phyloP scores from a whole-genome alignment of 2,329 filamentous ascomycete genomes.

The Dothistroma septosporum region DNA sequence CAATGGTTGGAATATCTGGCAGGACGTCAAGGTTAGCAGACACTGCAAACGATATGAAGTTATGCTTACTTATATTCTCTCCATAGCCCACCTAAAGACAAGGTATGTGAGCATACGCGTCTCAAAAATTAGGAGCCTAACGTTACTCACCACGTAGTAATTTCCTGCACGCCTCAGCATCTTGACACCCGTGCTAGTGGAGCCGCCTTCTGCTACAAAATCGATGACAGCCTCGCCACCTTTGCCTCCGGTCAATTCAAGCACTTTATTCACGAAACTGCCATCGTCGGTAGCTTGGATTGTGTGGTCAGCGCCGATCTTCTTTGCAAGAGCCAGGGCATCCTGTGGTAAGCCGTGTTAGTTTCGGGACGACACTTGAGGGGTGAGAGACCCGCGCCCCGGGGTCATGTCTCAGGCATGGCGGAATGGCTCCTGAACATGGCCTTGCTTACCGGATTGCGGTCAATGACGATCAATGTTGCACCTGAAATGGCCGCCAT shows the following conservation, averaged over 20 bases:
- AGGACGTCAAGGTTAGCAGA: not conserved
- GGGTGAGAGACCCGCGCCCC: too few species aligned
- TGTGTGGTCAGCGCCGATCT: slow-evolving; percentile 26
- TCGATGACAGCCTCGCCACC: slow-evolving; percentile 28
- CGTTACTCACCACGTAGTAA: slow-evolving; percentile 28
- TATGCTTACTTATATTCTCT: slow-evolving; percentile 17
- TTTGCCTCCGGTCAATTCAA: slow-evolving; percentile 22
- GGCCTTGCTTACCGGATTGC: slow-evolving; percentile 9
- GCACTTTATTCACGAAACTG: slow-evolving; percentile 25
- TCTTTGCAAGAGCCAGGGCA: slow-evolving; percentile 25
- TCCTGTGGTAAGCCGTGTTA: not conserved
- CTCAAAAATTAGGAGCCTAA: too few species aligned
- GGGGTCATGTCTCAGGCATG: too few species aligned
- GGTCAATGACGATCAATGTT: slow-evolving; percentile 26
- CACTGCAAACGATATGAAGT: not conserved
- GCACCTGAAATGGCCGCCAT: slow-evolving; percentile 27
- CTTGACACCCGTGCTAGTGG: slow-evolving; percentile 25
- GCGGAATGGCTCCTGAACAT: too few species aligned
- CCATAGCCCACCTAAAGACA: slow-evolving; percentile 28
- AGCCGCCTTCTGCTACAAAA: slow-evolving; percentile 26
- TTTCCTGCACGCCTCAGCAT: slow-evolving; percentile 28
- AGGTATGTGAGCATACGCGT: too few species aligned
- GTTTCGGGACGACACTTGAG: too few species aligned
- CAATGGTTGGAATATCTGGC: slow-evolving; percentile 20
- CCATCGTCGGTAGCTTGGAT: slow-evolving; percentile 18